Percentiles rank a stretch among this genome's conserved stretches.
These are phyloP conservation scores for Gossypium rotundifolium DNA, from an alignment of 345 rosid species.

Conservation along the genomic window DNA sequence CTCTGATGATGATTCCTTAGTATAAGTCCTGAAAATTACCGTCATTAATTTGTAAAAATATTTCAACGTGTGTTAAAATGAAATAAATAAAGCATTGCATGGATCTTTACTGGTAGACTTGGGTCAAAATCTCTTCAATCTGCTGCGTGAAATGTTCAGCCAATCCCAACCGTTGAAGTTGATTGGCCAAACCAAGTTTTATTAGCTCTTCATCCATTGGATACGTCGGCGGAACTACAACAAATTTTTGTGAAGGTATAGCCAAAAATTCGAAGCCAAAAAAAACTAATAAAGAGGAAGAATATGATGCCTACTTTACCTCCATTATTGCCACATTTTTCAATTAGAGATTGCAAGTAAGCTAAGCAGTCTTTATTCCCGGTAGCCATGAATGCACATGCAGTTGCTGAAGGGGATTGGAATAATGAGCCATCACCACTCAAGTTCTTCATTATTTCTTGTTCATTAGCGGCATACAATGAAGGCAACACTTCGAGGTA, in stretches of 20 bases:
- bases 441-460: slow-evolving; percentile 24
- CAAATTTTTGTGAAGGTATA: background rate
- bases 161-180: slow-evolving; percentile 44
- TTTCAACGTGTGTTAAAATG: background rate
- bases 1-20: slow-evolving; percentile 3
- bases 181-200: slow-evolving; percentile 43
- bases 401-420: slow-evolving; percentile 71
- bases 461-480: slow-evolving; percentile 10
- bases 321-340: slow-evolving; percentile 31
- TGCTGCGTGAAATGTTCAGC: slow-evolving; percentile 41
- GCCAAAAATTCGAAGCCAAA: background rate
- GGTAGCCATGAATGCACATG: slow-evolving; percentile 48
- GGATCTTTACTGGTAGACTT: slow-evolving; percentile 33
- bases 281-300: background rate
- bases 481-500: slow-evolving; percentile 45
- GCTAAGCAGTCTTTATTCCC: slow-evolving; percentile 36
- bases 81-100: background rate
- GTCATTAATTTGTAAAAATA: background rate
- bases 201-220: slow-evolving; percentile 50
- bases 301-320: slow-evolving; percentile 24
- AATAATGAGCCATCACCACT: slow-evolving; percentile 43
- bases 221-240: slow-evolving; percentile 39
- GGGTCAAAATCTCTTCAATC: slow-evolving; percentile 33
- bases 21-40: slow-evolving; percentile 26
- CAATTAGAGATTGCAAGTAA: slow-evolving; percentile 41